Conservation (phyloP, 495 filamentous ascomycete species). For the Rhizodiscina lignyota region DNA sequence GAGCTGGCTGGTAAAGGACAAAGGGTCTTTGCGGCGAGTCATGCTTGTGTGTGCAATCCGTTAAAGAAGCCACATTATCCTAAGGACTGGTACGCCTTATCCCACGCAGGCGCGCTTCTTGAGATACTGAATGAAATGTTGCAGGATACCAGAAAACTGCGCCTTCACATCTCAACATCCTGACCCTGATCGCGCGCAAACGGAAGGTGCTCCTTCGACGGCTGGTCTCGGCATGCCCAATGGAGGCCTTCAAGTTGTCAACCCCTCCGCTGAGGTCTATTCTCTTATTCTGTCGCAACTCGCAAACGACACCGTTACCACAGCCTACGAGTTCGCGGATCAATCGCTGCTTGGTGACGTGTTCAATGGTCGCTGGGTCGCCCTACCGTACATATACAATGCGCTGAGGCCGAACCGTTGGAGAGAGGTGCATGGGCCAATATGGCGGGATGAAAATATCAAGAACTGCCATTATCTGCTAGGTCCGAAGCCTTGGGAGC, state of each 20-base stretch:
- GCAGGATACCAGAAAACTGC: constrained; percentile 51
- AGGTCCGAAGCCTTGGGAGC: constrained; percentile 71
- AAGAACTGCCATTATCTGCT: constrained; percentile 73
- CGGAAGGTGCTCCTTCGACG: constrained; percentile 28
- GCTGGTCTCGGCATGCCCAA: constrained; percentile 52
- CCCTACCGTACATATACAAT: constrained; percentile 67
- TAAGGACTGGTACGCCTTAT: constrained; percentile 38
- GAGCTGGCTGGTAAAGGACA: constrained; percentile 31
- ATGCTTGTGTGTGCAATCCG: constrained; percentile 76
- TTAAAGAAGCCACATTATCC: constrained; percentile 62
- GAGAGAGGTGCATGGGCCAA: constrained; percentile 46
- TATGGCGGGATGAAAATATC: constrained; percentile 61
- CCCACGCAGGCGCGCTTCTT: too few relatives aligned
- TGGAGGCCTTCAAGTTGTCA: constrained; percentile 57
- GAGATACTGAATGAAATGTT: background rate
- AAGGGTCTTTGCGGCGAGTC: constrained; percentile 52
- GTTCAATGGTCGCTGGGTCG: constrained; percentile 51
- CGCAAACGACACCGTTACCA: constrained; percentile 22
- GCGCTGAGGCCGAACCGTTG: constrained; percentile 63
- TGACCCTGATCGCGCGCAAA: constrained; percentile 39
- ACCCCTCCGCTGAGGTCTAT: constrained; percentile 40
- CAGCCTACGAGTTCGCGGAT: constrained; percentile 56
- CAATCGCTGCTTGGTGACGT: constrained; percentile 53
- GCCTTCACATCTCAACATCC: constrained; percentile 56
- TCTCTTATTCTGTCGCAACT: constrained; percentile 35